phyloP scores from a whole-genome alignment of 164 flowering plant species.

The Akebia trifoliata region DNA sequence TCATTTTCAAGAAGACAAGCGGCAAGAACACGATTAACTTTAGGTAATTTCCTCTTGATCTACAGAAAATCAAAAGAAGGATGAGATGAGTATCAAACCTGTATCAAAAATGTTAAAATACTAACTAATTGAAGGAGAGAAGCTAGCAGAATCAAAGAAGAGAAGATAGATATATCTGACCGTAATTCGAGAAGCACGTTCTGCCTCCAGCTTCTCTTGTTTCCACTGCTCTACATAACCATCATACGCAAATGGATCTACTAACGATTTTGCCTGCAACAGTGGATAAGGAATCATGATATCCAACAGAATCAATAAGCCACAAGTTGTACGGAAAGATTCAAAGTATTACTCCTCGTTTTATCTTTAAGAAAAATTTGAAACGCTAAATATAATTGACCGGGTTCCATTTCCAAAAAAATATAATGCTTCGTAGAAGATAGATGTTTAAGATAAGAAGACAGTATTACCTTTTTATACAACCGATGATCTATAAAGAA shows the following conservation, averaged over 20 bases:
- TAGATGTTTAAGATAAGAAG: not conserved
- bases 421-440: not conserved
- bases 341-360: too few relatives aligned
- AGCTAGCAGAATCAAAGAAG: not conserved
- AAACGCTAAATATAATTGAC: too few relatives aligned
- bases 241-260: conserved; percentile 71
- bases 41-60: conserved; percentile 72
- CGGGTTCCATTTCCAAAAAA: too few relatives aligned
- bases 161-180: conserved; percentile 32
- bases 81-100: not conserved
- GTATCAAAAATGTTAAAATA: not conserved
- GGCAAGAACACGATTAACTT: conserved; percentile 70
- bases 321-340: not conserved
- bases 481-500: conserved; percentile 65
- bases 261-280: conserved; percentile 61
- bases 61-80: conserved; percentile 23
- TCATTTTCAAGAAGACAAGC: conserved; percentile 51
- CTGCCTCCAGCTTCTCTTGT: conserved; percentile 63
- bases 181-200: conserved; percentile 66
- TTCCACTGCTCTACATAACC: conserved; percentile 58
- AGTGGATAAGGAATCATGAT: not conserved
- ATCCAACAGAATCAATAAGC: not conserved
- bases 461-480: conserved; percentile 60
- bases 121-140: not conserved
- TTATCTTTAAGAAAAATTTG: too few relatives aligned